phyloP scores from a whole-genome alignment of 306 rosid genomes.

The Oxytropis ochrocephala region DNA sequence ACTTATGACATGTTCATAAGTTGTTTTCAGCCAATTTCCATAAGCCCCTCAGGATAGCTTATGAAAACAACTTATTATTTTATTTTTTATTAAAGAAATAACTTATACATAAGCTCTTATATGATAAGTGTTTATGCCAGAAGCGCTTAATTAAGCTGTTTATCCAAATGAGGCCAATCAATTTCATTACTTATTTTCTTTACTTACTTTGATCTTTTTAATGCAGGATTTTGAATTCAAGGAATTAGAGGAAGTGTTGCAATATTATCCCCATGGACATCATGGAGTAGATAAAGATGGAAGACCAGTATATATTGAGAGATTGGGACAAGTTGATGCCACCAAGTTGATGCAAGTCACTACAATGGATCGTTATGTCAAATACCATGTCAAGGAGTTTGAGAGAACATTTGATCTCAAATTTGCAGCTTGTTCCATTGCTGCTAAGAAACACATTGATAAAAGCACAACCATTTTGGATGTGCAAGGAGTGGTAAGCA shows the following conservation, averaged over 20 bases:
- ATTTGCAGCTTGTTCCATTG: slow-evolving; percentile 86
- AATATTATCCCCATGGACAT: slow-evolving; percentile 85
- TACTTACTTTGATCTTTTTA: background rate
- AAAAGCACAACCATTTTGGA: slow-evolving; percentile 94
- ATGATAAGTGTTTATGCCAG: no score
- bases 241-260: slow-evolving; percentile 62
- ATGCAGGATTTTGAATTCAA: slow-evolving; percentile 73
- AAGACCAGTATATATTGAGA: slow-evolving; percentile 80
- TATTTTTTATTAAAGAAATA: no score
- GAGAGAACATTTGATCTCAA: slow-evolving; percentile 75
- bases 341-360: slow-evolving; percentile 82
- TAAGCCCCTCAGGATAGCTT: no score
- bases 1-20: no score
- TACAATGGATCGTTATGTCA: slow-evolving; percentile 69
- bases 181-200: background rate
- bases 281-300: slow-evolving; percentile 95
- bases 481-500: slow-evolving; percentile 93
- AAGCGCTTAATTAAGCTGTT: no score
- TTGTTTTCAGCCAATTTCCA: no score
- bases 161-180: no score
- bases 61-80: no score
- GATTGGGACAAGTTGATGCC: slow-evolving; percentile 67
- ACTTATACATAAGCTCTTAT: no score
- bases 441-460: slow-evolving; percentile 86
- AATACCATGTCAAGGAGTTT: slow-evolving; percentile 75